Conservation (phyloP, 495 filamentous ascomycete genomes). For the Penicillium malachiteum region DNA sequence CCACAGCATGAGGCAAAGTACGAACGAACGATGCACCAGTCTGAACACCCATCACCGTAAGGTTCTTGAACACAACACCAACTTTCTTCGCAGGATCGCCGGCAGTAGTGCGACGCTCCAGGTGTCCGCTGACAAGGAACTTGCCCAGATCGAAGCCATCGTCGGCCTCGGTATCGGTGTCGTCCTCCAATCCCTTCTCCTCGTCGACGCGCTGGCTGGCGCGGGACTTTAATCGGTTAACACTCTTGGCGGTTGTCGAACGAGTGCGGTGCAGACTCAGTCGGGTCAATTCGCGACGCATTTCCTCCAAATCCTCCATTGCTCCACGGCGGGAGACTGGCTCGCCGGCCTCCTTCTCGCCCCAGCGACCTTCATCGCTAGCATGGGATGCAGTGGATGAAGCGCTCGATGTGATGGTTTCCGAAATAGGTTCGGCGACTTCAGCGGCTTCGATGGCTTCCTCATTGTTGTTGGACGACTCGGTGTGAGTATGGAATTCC, state of each 20-base stretch:
- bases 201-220: constrained; percentile 32
- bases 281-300: constrained; percentile 62
- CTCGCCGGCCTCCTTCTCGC: constrained; percentile 66
- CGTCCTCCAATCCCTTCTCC: constrained; percentile 34
- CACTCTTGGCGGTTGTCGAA: constrained; percentile 28
- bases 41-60: constrained; percentile 72
- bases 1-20: constrained; percentile 72
- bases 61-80: constrained; percentile 78
- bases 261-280: constrained; percentile 53
- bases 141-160: constrained; percentile 67
- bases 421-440: background rate
- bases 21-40: constrained; percentile 67
- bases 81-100: constrained; percentile 76
- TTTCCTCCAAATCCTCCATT: constrained; percentile 69
- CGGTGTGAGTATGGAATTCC: background rate
- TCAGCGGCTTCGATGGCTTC: background rate
- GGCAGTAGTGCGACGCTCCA: constrained; percentile 69
- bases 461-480: constrained; percentile 2
- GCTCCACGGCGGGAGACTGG: constrained; percentile 61
- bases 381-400: constrained; percentile 23
- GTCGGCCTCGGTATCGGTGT: constrained; percentile 31
- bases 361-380: constrained; percentile 64
- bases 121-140: constrained; percentile 77
- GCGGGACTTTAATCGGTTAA: constrained; percentile 24
- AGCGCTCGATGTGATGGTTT: constrained; percentile 7